These are phyloP conservation scores for Aspergillus ibericus DNA, from an alignment of 2,329 filamentous ascomycete species.

Conservation along the genomic window DNA sequence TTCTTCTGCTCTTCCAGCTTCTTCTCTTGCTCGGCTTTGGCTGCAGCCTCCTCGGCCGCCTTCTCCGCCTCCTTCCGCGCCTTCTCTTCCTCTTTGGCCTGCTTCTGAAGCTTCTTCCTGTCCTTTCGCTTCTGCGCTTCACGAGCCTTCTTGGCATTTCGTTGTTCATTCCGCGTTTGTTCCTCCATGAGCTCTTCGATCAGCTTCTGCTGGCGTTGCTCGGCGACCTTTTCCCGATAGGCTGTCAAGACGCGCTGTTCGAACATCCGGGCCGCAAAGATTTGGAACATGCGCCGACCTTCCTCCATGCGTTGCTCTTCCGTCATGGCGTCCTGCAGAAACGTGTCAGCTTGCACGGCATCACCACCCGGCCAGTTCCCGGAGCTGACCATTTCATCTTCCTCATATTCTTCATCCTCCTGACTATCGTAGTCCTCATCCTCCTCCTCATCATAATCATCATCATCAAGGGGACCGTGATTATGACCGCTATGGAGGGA, in stretches of 20 bases:
- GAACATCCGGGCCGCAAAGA: slow-evolving; percentile 98
- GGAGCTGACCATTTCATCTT: slow-evolving; percentile 61
- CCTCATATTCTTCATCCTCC: slow-evolving; percentile 65
- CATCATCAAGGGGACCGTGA: slow-evolving; percentile 73
- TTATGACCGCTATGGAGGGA: slow-evolving; percentile 69
- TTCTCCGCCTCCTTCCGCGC: slow-evolving; percentile 84
- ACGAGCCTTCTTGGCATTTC: slow-evolving; percentile 88
- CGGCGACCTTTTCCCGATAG: slow-evolving; percentile 96
- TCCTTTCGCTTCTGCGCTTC: slow-evolving; percentile 96
- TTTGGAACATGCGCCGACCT: slow-evolving; percentile 97
- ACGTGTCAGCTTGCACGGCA: slow-evolving; percentile 40
- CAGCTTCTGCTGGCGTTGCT: slow-evolving; percentile 85
- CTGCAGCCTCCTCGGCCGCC: slow-evolving; percentile 78
- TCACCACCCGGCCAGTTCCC: slow-evolving; percentile 10
- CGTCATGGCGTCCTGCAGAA: slow-evolving; percentile 81
- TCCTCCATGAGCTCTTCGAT: slow-evolving; percentile 91
- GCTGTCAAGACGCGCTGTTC: slow-evolving; percentile 94
- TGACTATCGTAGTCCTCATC: slow-evolving; percentile 65
- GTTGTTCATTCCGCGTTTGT: slow-evolving; percentile 69
- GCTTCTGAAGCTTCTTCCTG: slow-evolving; percentile 85
- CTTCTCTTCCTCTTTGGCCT: slow-evolving; percentile 86
- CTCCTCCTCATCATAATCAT: slow-evolving; percentile 73
- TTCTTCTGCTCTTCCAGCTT: slow-evolving; percentile 76
- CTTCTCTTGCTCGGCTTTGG: slow-evolving; percentile 72
- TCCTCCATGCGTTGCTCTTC: slow-evolving; percentile 99